Evolutionary conservation across 805 yeast genomes (phyloP).

Genomic region (Saturnispora besseyi): DNA sequence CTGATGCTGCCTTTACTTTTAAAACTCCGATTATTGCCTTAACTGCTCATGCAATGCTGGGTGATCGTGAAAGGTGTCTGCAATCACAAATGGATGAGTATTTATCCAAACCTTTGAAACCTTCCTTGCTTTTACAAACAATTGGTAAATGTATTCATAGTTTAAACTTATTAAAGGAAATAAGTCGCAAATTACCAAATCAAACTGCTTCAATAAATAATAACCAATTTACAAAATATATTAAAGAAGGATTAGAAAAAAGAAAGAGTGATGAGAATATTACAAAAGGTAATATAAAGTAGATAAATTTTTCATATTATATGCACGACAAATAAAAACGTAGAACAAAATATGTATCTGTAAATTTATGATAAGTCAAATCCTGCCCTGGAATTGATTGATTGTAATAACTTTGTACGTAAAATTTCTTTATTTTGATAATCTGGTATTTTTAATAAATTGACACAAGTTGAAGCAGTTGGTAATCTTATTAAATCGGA

Average conservation of each 20-base stretch:
- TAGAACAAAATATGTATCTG: not conserved
- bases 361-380: slow-evolving; percentile 59
- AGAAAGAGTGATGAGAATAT: not conserved
- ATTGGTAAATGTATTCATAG: slow-evolving; percentile 76
- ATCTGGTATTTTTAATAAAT: slow-evolving; percentile 77
- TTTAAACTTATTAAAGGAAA: slow-evolving; percentile 50
- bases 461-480: slow-evolving; percentile 90
- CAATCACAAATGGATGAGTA: slow-evolving; percentile 92
- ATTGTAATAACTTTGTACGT: slow-evolving; percentile 57
- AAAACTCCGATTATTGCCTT: slow-evolving; percentile 84
- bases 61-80: slow-evolving; percentile 78
- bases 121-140: slow-evolving; percentile 73
- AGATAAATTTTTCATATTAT: not conserved
- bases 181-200: slow-evolving; percentile 6
- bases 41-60: slow-evolving; percentile 92
- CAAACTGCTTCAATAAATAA: not conserved
- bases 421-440: slow-evolving; percentile 54
- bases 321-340: too few species aligned
- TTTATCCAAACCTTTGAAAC: slow-evolving; percentile 79
- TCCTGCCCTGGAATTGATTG: slow-evolving; percentile 77
- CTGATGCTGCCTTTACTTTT: slow-evolving; percentile 50
- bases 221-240: slow-evolving; percentile 7
- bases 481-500: slow-evolving; percentile 53
- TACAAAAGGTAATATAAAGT: not conserved
- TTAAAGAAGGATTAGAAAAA: slow-evolving; percentile 8